Conservation (phyloP, 2,329 filamentous ascomycete genomes). For the Byssochlamys sp. region DNA sequence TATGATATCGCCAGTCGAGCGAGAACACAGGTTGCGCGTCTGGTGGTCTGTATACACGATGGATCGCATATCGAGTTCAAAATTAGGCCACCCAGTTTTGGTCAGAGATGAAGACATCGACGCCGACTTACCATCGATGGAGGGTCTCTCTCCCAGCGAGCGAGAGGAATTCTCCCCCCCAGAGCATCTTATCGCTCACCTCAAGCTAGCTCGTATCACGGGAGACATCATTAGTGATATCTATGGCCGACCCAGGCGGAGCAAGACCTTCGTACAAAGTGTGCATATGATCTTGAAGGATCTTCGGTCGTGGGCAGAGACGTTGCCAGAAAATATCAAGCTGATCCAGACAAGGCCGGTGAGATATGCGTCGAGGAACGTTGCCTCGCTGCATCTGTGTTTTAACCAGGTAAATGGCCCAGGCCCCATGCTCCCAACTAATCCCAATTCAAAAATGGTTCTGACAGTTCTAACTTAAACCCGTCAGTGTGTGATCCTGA, state of each 20-base stretch:
- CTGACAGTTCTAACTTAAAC: neutral
- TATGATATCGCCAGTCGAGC: conserved; percentile 6
- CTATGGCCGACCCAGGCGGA: conserved; percentile 5
- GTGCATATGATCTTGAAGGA: conserved; percentile 8
- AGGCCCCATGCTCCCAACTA: neutral
- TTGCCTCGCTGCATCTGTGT: conserved; percentile 8
- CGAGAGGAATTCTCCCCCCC: conserved; percentile 8
- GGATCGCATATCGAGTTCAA: conserved; percentile 8
- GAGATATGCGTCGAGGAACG: conserved; percentile 6
- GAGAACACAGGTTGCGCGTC: conserved; percentile 7
- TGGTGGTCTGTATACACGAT: conserved; percentile 10
- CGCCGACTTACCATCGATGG: conserved; percentile 9
- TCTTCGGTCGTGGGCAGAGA: conserved; percentile 8
- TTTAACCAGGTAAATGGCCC: conserved; percentile 6
- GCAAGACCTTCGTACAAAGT: conserved; percentile 8
- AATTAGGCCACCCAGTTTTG: conserved; percentile 8
- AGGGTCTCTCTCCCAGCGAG: conserved; percentile 4
- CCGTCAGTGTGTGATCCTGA: conserved; percentile 7
- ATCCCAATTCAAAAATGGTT: neutral
- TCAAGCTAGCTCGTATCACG: conserved; percentile 7
- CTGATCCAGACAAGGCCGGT: conserved; percentile 4
- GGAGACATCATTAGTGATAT: conserved; percentile 10
- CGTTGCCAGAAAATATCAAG: conserved; percentile 7
- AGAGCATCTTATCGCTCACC: conserved; percentile 6
- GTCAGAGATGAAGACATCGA: conserved; percentile 8